These are phyloP conservation scores for Carex parvula DNA, from an alignment of 176 grass and related monocot species.

Conservation along the genomic window DNA sequence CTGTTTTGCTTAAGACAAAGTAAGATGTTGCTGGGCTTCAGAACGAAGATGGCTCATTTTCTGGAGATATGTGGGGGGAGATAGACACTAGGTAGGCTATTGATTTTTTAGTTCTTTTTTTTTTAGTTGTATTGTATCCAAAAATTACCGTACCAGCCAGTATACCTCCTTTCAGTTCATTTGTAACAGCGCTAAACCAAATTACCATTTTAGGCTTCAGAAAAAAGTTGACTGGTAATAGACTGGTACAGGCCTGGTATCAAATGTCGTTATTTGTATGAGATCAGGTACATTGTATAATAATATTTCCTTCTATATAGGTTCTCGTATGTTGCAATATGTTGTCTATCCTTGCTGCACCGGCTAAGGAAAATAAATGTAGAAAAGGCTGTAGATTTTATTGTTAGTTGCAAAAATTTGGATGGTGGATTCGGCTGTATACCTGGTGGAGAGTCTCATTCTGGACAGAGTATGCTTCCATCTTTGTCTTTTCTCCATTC, in stretches of 20 bases:
- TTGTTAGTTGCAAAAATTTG: constrained; percentile 93
- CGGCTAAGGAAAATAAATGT: constrained; percentile 71
- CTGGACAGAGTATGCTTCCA: constrained; percentile 81
- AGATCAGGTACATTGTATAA: neutral
- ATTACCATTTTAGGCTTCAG: neutral
- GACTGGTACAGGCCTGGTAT: neutral
- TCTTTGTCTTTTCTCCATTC: neutral
- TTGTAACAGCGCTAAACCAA: neutral
- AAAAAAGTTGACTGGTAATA: neutral
- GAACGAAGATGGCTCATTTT: constrained; percentile 91
- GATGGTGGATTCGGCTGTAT: constrained; percentile 89
- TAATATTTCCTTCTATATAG: constrained; percentile 31
- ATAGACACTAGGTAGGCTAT: constrained; percentile 55
- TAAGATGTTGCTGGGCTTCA: constrained; percentile 69
- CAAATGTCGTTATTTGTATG: neutral
- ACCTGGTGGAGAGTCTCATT: constrained; percentile 83
- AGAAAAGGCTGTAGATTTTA: constrained; percentile 73
- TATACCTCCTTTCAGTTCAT: neutral
- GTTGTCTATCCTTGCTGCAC: constrained; percentile 66
- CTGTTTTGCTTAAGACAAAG: constrained; percentile 44
- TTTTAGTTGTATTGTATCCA: neutral
- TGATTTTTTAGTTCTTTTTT: neutral
- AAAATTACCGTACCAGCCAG: neutral
- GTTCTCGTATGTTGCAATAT: constrained; percentile 88
- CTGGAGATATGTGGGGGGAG: constrained; percentile 97